Conservation (phyloP, 2,329 filamentous ascomycete genomes). For the Ophiosphaerella narmari region DNA sequence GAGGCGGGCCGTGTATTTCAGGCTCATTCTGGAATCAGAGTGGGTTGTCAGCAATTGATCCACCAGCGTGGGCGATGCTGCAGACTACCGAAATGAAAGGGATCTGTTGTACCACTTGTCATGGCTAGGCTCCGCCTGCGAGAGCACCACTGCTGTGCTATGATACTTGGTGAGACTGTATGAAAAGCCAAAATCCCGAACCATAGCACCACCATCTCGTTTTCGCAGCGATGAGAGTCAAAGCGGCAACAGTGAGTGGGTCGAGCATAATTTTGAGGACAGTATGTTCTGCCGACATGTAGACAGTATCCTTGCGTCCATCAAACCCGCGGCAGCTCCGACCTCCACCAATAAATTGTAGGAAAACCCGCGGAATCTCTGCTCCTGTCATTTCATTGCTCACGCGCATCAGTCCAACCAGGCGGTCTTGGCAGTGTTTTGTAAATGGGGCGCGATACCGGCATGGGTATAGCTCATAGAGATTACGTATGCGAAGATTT, state of each 20-base stretch:
- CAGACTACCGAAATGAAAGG: conserved; percentile 47
- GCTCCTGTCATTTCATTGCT: conserved; percentile 43
- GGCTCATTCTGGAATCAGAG: conserved; percentile 38
- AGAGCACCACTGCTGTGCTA: conserved; percentile 19
- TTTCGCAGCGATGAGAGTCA: conserved; percentile 18
- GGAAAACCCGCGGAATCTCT: conserved; percentile 37
- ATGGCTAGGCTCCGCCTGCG: conserved; percentile 18
- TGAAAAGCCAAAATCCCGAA: conserved; percentile 18
- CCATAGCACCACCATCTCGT: conserved; percentile 20
- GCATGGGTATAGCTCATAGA: conserved; percentile 26
- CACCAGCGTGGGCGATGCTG: conserved; percentile 43
- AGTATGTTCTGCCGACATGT: conserved; percentile 35
- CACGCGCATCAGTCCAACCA: conserved; percentile 26
- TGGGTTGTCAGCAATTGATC: conserved; percentile 42
- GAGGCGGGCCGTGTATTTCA: conserved; percentile 35
- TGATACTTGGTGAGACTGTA: conserved; percentile 21
- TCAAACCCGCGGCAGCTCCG: conserved; percentile 39
- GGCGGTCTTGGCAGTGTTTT: conserved; percentile 41
- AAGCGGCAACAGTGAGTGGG: conserved; percentile 13
- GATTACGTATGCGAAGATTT: conserved; percentile 31
- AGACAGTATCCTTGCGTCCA: conserved; percentile 38
- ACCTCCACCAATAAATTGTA: conserved; percentile 31
- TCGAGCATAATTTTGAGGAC: conserved; percentile 15
- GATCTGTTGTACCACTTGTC: conserved; percentile 39
- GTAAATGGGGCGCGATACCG: conserved; percentile 28